Percentiles rank a stretch among this genome's conserved stretches.
phyloP scores from a whole-genome alignment of 208 protist species.

The Leishmania martiniquensis region DNA sequence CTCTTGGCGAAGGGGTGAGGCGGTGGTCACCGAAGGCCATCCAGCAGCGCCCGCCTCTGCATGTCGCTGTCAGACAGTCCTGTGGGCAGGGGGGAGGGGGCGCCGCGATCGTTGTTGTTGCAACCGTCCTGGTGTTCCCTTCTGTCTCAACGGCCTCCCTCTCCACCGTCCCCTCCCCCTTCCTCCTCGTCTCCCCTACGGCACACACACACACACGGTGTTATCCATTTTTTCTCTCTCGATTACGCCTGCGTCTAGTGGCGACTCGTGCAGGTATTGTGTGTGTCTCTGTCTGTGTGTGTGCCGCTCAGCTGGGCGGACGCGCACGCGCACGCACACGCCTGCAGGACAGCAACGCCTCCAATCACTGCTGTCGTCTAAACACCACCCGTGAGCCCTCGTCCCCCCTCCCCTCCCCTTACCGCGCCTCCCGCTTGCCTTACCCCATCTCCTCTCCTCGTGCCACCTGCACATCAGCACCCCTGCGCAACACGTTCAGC shows the following conservation, averaged over 20 bases:
- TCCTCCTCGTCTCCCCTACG: neutral
- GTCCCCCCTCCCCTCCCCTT: neutral
- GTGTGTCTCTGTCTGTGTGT: neutral
- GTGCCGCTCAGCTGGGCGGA: neutral
- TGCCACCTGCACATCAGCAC: neutral
- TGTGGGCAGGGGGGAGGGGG: no score
- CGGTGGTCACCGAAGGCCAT: no score
- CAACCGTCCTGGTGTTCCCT: no score
- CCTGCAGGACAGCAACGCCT: neutral
- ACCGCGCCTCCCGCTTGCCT: neutral
- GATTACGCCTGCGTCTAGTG: neutral
- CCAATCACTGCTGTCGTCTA: neutral
- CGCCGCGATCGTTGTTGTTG: no score
- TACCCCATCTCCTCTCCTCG: neutral
- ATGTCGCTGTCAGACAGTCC: no score
- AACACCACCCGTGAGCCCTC: neutral
- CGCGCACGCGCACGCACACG: neutral
- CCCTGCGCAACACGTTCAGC: neutral
- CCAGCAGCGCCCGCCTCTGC: no score
- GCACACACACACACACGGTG: neutral
- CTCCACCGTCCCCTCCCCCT: neutral
- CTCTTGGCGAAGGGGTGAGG: no score
- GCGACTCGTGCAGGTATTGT: neutral
- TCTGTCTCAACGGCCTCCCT: neutral
- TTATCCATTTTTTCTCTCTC: neutral